A percentile compares a stretch with the other conserved stretches of the same genome.
phyloP scores from a whole-genome alignment of 176 grass and related monocot species.

The Eremochloa ophiuroides region DNA sequence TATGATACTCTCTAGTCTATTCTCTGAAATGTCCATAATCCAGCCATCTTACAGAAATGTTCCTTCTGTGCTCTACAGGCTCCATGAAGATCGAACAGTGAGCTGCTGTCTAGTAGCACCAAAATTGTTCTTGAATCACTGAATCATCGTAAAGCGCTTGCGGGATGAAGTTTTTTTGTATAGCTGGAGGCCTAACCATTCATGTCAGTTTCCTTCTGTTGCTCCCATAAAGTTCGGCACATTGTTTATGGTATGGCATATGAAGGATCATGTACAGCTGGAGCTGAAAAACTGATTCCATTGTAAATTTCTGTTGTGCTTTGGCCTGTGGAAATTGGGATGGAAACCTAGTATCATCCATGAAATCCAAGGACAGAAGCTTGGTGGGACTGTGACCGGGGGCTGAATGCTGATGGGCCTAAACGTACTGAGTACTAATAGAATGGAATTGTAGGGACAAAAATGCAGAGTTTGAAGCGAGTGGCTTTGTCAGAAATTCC shows the following conservation, averaged over 20 bases:
- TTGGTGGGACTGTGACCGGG: constrained; percentile 15
- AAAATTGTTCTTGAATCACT: constrained; percentile 16
- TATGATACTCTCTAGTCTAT: background rate
- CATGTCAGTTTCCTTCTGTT: constrained; percentile 21
- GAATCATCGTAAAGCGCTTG: constrained; percentile 23
- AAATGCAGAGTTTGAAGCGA: constrained; percentile 16
- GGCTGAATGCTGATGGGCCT: constrained; percentile 5
- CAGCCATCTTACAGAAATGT: constrained; percentile 16
- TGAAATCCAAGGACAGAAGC: constrained; percentile 1
- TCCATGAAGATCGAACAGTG: constrained; percentile 58
- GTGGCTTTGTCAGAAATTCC: background rate
- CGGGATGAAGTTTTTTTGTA: constrained; percentile 60
- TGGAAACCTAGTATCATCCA: constrained; percentile 8
- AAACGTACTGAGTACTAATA: constrained; percentile 16
- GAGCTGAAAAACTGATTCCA: constrained; percentile 38
- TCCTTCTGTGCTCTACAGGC: constrained; percentile 30
- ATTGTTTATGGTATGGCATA: constrained; percentile 17
- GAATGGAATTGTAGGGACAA: constrained; percentile 2
- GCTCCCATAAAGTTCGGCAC: constrained; percentile 9
- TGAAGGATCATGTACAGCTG: constrained; percentile 41
- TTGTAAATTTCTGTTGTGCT: constrained; percentile 9
- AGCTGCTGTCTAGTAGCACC: constrained; percentile 3
- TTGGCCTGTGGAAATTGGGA: constrained; percentile 25
- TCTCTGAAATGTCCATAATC: background rate
- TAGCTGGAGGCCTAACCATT: constrained; percentile 54